Conservation (phyloP, 2,329 filamentous ascomycete genomes). For the Sporothrix brunneoviolacea region DNA sequence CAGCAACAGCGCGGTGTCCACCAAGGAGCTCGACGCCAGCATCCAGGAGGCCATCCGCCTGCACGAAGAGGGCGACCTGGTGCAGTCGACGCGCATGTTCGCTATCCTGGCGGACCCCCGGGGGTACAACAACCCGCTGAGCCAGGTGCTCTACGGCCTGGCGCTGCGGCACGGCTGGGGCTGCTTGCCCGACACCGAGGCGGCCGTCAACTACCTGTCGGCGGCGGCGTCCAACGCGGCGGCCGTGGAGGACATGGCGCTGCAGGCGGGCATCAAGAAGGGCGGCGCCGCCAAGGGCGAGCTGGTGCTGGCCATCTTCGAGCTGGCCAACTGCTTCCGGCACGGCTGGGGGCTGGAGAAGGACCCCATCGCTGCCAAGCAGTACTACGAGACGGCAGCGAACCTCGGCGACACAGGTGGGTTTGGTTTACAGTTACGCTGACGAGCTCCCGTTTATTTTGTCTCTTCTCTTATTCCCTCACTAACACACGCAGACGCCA, state of each 20-base stretch:
- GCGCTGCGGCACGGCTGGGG: slow-evolving; percentile 95
- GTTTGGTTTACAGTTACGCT: slow-evolving; percentile 24
- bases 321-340: slow-evolving; percentile 87
- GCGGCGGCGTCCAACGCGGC: slow-evolving; percentile 87
- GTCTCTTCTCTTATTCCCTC: not conserved
- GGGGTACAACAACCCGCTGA: slow-evolving; percentile 84
- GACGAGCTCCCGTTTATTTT: not conserved
- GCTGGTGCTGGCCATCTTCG: slow-evolving; percentile 91
- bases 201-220: slow-evolving; percentile 77
- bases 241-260: slow-evolving; percentile 74
- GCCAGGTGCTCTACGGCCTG: slow-evolving; percentile 92
- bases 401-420: slow-evolving; percentile 83
- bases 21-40: slow-evolving; percentile 54
- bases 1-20: slow-evolving; percentile 34
- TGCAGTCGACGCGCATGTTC: slow-evolving; percentile 78
- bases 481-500: slow-evolving; percentile 60
- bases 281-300: slow-evolving; percentile 94
- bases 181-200: slow-evolving; percentile 62
- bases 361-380: slow-evolving; percentile 77
- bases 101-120: slow-evolving; percentile 72
- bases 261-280: slow-evolving; percentile 82
- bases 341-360: slow-evolving; percentile 88
- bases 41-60: slow-evolving; percentile 95
- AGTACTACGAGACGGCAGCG: slow-evolving; percentile 97
- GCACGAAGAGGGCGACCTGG: slow-evolving; percentile 77